Base-by-base conservation (phyloP, 306 rosid genomes). In the Cicer chorassanicum region DNA sequence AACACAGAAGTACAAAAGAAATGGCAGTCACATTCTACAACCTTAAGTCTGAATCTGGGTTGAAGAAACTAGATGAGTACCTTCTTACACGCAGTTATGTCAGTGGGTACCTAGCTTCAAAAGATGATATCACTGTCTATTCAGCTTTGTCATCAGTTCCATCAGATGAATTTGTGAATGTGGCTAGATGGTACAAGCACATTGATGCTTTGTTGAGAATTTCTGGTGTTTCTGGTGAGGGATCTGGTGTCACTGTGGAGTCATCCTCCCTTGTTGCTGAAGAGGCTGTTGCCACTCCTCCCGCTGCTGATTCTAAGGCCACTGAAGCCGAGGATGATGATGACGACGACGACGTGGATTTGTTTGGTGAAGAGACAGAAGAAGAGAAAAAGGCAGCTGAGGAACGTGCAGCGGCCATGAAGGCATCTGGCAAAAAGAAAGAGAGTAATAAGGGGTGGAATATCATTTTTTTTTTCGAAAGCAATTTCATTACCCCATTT, bases 361-460 rank as follows among this genome's bases (percentile, higher is more conserved):
- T 94, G 48, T 94, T 94, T 56, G 97, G 99, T 4, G 99, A 94
- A 60, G 99, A 94, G 87, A 94, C 99, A 0, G 99, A 94, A 65
- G 97, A 92, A 82, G 99, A 94, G 87, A 92, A 94, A 84, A 92
- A 94, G 84, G 99, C 95, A 68, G 93, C 99, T 0, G 97, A 94
- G 72, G 95, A 90, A 75, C 82, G 99, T 2, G 95, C 97, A 8
- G 97, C 99, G 36, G 71, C 97, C 0, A 64, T 89, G 56, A 94
- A 92, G 90, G 93, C 96, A 24, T 85, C 99, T 36, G 29, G 50
- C 12, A 94, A 94, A 49, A 94, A 94, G 99, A 93, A 93, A 76
- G 97, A 93, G 77, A 80, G 98, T 93, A 75, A 77, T n/a, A n/a
- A n/a, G n/a, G n/a, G n/a, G n/a, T n/a, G n/a, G n/a, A n/a, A n/a